Conservation (phyloP, 495 filamentous ascomycete genomes). For the Podospora pseudoanserina region DNA sequence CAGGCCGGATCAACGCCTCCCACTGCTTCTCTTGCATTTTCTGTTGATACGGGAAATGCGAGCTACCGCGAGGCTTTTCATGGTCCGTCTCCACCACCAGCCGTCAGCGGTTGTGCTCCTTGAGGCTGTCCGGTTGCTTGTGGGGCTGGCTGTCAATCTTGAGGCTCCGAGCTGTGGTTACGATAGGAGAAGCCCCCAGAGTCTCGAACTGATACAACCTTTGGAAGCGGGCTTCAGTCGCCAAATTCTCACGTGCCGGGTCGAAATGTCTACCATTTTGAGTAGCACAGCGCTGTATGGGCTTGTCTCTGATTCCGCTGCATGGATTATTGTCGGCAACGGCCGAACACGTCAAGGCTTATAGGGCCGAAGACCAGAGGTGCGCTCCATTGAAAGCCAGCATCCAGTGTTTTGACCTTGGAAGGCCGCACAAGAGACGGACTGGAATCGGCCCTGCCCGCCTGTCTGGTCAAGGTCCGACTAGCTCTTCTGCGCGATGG, state of each 20-base stretch:
- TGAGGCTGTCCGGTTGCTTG: constrained; percentile 14
- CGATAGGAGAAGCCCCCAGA: not conserved
- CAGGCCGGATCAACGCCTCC: constrained; percentile 10
- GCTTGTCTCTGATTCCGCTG: constrained; percentile 28
- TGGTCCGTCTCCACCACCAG: not conserved
- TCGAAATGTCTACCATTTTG: constrained; percentile 16
- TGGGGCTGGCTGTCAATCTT: constrained; percentile 2
- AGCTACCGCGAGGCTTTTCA: constrained; percentile 1
- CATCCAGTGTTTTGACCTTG: constrained; percentile 16
- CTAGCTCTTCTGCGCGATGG: not conserved
- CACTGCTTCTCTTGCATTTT: not conserved
- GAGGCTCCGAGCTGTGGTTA: not conserved
- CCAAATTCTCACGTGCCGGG: constrained; percentile 28
- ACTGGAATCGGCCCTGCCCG: not conserved
- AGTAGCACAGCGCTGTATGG: constrained; percentile 28
- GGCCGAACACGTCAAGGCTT: constrained; percentile 32
- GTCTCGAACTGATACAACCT: constrained; percentile 11
- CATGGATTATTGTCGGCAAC: constrained; percentile 31
- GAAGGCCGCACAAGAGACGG: constrained; percentile 9
- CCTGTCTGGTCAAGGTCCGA: not conserved
- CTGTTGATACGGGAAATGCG: constrained; percentile 3
- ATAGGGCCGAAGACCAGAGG: constrained; percentile 32
- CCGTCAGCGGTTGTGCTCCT: constrained; percentile 22
- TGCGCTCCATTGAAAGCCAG: constrained; percentile 18
- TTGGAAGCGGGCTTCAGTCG: constrained; percentile 11